Percentiles rank a stretch among this genome's conserved stretches.
These are phyloP conservation scores for Tetrahymena borealis DNA, from an alignment of 73 alveolate species.

Conservation along the genomic window DNA sequence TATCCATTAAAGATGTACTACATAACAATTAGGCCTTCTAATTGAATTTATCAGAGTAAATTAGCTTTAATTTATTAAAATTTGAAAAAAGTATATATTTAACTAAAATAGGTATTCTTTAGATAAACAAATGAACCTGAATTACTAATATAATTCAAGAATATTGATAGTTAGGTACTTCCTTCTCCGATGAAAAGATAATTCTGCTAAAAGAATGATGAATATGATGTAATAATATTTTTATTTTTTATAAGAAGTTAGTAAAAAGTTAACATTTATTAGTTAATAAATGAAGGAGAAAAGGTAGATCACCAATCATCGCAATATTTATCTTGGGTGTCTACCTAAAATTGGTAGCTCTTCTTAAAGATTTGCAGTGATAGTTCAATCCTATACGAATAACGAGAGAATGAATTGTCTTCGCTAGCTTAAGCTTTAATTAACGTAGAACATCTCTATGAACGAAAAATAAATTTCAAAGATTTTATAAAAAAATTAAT, in stretches of 20 bases:
- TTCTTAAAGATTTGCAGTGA: constrained; percentile 22
- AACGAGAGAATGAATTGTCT: constrained; percentile 1
- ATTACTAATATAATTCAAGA: not conserved
- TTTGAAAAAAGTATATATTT: no score
- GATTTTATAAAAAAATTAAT: constrained; percentile 17
- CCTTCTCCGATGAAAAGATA: not conserved
- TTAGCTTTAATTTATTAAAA: not conserved
- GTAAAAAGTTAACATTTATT: no score
- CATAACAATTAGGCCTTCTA: not conserved
- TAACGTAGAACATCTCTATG: constrained; percentile 11
- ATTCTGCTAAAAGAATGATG: not conserved
- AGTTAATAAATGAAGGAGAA: no score
- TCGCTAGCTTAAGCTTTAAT: constrained; percentile 18
- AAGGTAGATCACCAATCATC: no score
- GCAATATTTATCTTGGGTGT: not conserved
- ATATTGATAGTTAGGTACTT: not conserved
- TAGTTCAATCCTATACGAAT: not conserved
- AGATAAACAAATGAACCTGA: not conserved
- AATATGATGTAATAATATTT: no score
- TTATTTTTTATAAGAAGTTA: no score
- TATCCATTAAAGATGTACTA: not conserved
- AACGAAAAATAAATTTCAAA: constrained; percentile 10
- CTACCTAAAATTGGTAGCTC: constrained; percentile 9
- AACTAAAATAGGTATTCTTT: not conserved
- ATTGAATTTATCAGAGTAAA: not conserved